phyloP scores from a whole-genome alignment of 2,329 filamentous ascomycete genomes.

The Neospermospora avenae region DNA sequence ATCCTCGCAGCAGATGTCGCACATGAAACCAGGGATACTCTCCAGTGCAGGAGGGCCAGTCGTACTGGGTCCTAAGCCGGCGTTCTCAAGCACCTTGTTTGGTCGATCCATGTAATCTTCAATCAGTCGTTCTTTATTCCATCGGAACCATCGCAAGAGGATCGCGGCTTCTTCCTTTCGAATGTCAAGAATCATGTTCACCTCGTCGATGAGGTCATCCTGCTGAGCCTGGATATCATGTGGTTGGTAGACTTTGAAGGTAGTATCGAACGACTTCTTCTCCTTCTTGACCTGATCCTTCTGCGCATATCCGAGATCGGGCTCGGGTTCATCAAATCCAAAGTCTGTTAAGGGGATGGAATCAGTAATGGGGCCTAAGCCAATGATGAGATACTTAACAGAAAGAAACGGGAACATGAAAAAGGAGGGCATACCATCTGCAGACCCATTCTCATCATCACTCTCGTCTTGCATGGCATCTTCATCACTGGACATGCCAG shows the following conservation, averaged over 20 bases:
- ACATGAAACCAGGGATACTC: conserved; percentile 72
- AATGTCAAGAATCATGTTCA: conserved; percentile 87
- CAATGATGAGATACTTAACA: neutral
- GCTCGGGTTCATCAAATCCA: conserved; percentile 48
- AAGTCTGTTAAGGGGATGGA: conserved; percentile 30
- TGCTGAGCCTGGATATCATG: conserved; percentile 81
- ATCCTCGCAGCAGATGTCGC: conserved; percentile 96
- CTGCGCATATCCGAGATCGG: conserved; percentile 46
- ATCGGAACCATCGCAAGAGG: conserved; percentile 80
- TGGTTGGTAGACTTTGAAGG: conserved; percentile 78
- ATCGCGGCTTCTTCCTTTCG: conserved; percentile 89
- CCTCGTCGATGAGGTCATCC: conserved; percentile 80
- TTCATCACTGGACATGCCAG: conserved; percentile 74
- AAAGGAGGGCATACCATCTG: conserved; percentile 32
- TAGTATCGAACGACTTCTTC: conserved; percentile 75
- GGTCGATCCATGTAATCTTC: conserved; percentile 94
- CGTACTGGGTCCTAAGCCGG: conserved; percentile 71
- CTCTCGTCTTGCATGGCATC: conserved; percentile 72
- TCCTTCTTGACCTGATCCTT: conserved; percentile 69
- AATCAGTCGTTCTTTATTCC: conserved; percentile 94
- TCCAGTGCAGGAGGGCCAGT: conserved; percentile 64
- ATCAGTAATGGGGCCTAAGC: conserved; percentile 9
- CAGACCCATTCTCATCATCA: conserved; percentile 67
- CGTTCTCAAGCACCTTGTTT: conserved; percentile 75
- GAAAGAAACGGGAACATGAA: neutral